Conservation (phyloP, 2,329 filamentous ascomycete genomes). For the Exophiala xenobiotica region DNA sequence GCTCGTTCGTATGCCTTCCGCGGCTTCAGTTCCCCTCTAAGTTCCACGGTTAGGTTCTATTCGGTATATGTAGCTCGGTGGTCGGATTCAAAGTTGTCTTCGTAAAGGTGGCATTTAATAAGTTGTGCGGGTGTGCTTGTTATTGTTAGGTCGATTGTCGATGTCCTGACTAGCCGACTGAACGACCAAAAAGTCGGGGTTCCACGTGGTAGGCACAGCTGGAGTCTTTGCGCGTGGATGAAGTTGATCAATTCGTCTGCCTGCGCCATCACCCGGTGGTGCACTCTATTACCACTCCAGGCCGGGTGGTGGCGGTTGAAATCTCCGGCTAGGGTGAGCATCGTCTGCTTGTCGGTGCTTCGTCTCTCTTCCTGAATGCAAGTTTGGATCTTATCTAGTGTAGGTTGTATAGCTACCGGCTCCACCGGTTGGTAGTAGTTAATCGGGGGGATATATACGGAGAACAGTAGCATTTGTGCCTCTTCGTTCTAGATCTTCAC, state of each 20-base stretch:
- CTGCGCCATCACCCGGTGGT: not conserved
- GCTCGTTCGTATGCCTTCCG: slow-evolving; percentile 7
- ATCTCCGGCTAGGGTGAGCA: not conserved
- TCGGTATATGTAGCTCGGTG: not conserved
- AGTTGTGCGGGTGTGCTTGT: not conserved
- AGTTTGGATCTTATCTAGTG: slow-evolving; percentile 6
- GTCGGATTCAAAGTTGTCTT: not conserved
- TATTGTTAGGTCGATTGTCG: not conserved
- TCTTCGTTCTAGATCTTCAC: slow-evolving; percentile 28
- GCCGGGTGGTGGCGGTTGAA: not conserved
- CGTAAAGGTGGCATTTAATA: not conserved
- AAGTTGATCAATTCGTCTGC: not conserved
- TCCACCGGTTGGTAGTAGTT: no score
- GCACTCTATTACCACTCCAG: not conserved
- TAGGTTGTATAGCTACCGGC: slow-evolving; percentile 4
- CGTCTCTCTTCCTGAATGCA: slow-evolving; percentile 28
- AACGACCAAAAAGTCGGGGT: not conserved
- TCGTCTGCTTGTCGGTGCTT: slow-evolving; percentile 17
- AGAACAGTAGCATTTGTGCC: slow-evolving; percentile 26
- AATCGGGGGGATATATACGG: slow-evolving; percentile 22
- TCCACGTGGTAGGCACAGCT: not conserved
- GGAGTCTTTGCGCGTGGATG: not conserved
- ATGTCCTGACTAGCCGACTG: not conserved
- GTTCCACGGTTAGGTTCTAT: not conserved
- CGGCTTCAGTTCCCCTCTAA: not conserved